Conservation (phyloP, 2,329 filamentous ascomycete species). For the Neoarthrinium moseri region DNA sequence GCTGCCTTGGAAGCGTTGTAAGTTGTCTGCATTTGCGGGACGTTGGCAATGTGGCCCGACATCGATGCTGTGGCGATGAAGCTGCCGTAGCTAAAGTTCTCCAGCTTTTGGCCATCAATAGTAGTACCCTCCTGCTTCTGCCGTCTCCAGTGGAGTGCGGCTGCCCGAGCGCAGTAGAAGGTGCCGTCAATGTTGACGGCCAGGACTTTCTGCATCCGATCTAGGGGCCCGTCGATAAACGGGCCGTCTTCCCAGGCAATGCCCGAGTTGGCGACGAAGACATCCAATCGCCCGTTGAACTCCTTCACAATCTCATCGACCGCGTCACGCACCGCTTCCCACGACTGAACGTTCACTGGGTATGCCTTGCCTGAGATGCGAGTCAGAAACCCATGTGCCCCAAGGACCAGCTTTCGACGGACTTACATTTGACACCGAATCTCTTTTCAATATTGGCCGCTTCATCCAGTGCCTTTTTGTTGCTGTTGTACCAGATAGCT, state of each 20-base stretch:
- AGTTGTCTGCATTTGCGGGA: constrained; percentile 71
- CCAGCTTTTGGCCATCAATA: constrained; percentile 58
- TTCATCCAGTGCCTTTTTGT: constrained; percentile 12
- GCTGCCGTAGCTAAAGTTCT: constrained; percentile 61
- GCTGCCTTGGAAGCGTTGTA: constrained; percentile 75
- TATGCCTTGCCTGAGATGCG: constrained; percentile 53
- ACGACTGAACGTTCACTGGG: constrained; percentile 58
- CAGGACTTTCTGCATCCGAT: constrained; percentile 68
- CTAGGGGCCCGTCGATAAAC: constrained; percentile 63
- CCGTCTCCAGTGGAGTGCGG: constrained; percentile 66
- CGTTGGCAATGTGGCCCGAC: constrained; percentile 75
- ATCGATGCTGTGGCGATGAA: constrained; percentile 80
- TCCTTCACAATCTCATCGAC: constrained; percentile 58
- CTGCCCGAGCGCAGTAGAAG: constrained; percentile 73
- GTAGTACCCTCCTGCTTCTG: constrained; percentile 69
- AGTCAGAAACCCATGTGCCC: not conserved
- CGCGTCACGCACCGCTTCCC: constrained; percentile 48
- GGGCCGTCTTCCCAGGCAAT: constrained; percentile 70
- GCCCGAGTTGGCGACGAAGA: constrained; percentile 78
- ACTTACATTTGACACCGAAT: constrained; percentile 15
- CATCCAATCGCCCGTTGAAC: constrained; percentile 72
- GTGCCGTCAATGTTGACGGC: constrained; percentile 73
- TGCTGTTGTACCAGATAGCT: constrained; percentile 20
- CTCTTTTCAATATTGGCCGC: constrained; percentile 14
- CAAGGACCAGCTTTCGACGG: not conserved